Base-by-base conservation (phyloP, 768 basidiomycete species). In the Boletus sp. region DNA sequence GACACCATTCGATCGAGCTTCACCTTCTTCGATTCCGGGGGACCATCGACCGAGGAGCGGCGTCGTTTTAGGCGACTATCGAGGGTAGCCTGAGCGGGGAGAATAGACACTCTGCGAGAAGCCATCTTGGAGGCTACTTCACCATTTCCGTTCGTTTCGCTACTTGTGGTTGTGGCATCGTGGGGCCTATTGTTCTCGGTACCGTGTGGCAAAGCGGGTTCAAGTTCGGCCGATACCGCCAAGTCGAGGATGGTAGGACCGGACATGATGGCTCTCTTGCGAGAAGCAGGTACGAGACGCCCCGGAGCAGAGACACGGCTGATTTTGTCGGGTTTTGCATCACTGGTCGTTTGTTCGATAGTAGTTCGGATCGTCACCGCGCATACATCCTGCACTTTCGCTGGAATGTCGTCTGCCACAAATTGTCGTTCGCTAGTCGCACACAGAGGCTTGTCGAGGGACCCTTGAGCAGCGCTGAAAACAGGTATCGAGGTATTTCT, bases 21-120 rank as follows among this genome's bases (percentile, higher is more conserved):
- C 17, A 4, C n/a, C 29, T 57, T 71, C 45, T 71, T 71, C 41
- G 37, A 5, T 54, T 61, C 36, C 1, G 15, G 30, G 17, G 30
- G 24, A 29, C 5, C 6, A 5, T 45, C 54, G 33, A 50, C 17
- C 0, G 56, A 56, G 20, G 65, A 58, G 7, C 46, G 60, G 20
- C 51, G 54, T 33, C 65, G 67, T 49, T 69, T 67, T 28, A 61
- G 45, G 29, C 30, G 2, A 33, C 20, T 24, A 12, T 36, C 12
- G 20, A 3, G 33, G 15, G n/a, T 35, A 11, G n/a, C 36, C 17
- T 52, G 56, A 4, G 24, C n/a, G 1, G 24, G 10, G 7, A 37
- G 2, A 12, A 40, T 20, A n/a, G 59, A 48, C 12, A 11, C 29
- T 10, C 6, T 15, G 5, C 46, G 46, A 48, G 42, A 7, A 24